Percentiles rank a stretch among this genome's conserved stretches.
Evolutionary conservation across 2,329 filamentous ascomycete species (phyloP).

Genomic region (Ascosphaera acerosa): DNA sequence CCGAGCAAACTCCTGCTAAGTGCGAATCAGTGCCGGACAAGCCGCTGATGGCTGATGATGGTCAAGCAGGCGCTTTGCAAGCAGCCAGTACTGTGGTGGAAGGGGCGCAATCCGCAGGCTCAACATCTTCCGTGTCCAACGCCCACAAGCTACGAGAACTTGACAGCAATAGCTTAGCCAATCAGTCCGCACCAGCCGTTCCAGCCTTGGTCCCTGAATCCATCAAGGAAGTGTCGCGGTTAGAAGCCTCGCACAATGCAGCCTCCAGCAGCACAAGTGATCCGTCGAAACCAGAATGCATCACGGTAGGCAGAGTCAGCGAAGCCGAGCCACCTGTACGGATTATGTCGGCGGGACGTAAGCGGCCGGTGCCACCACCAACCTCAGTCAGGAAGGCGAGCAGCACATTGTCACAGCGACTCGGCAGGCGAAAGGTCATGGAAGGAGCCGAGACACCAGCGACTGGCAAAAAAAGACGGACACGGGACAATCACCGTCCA

Average conservation of each 20-base stretch:
- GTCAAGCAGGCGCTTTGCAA: no score
- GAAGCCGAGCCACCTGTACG: no score
- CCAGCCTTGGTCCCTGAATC: background rate
- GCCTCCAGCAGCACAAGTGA: background rate
- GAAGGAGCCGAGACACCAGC: constrained; percentile 1
- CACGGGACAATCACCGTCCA: background rate
- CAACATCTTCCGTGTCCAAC: background rate
- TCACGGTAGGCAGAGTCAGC: no score
- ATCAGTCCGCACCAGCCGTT: background rate
- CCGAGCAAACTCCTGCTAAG: background rate
- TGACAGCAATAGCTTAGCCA: background rate
- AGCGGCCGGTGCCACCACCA: background rate
- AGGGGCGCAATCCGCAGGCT: no score
- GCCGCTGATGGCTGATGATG: background rate
- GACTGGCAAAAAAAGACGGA: background rate
- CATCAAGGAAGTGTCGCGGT: no score
- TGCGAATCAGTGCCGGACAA: background rate
- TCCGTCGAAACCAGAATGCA: background rate
- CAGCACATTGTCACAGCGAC: background rate
- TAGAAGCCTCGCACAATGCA: no score
- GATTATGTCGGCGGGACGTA: background rate
- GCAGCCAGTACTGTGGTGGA: no score
- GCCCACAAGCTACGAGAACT: background rate
- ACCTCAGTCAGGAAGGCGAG: background rate
- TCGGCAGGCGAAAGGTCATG: constrained; percentile 1